These are phyloP conservation scores for Apiosordaria backusii DNA, from an alignment of 495 filamentous ascomycete genomes.

Conservation along the genomic window DNA sequence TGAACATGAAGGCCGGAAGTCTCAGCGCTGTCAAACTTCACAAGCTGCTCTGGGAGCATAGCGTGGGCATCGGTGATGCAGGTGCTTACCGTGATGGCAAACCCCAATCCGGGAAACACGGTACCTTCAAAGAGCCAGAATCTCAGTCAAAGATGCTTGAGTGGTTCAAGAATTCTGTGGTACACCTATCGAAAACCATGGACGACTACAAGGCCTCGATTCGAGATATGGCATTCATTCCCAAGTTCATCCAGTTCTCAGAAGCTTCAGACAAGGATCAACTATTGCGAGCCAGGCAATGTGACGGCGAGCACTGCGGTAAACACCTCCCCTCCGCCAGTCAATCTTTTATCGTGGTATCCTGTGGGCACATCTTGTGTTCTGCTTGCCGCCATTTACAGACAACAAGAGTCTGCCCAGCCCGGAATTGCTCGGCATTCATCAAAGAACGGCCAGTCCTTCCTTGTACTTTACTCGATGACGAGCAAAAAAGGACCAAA, in stretches of 20 bases:
- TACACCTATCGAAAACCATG: slow-evolving; percentile 11
- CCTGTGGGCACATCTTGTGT: slow-evolving; percentile 39
- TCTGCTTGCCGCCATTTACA: slow-evolving; percentile 18
- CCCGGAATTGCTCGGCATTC: slow-evolving; percentile 10
- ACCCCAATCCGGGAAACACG: slow-evolving; percentile 8
- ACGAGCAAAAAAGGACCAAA: slow-evolving; percentile 19
- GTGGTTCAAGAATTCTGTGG: slow-evolving; percentile 15
- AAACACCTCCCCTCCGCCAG: neutral
- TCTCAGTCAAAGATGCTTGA: no score
- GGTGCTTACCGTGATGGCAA: slow-evolving; percentile 20
- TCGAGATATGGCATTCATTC: slow-evolving; percentile 1
- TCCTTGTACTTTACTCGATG: neutral
- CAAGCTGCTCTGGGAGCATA: slow-evolving; percentile 9
- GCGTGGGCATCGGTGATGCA: neutral
- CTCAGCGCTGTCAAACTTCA: neutral
- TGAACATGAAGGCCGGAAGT: slow-evolving; percentile 14
- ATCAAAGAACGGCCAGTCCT: slow-evolving; percentile 17
- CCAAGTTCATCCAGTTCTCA: neutral
- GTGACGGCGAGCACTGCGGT: slow-evolving; percentile 16
- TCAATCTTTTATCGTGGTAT: slow-evolving; percentile 24
- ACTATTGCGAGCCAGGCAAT: neutral
- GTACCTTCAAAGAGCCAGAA: neutral
- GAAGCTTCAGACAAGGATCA: neutral
- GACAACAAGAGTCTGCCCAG: slow-evolving; percentile 16
- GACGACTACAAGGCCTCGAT: slow-evolving; percentile 12